Base-by-base conservation (phyloP, 1,284 basidiomycete genomes). In the Heterobasidion annosum region DNA sequence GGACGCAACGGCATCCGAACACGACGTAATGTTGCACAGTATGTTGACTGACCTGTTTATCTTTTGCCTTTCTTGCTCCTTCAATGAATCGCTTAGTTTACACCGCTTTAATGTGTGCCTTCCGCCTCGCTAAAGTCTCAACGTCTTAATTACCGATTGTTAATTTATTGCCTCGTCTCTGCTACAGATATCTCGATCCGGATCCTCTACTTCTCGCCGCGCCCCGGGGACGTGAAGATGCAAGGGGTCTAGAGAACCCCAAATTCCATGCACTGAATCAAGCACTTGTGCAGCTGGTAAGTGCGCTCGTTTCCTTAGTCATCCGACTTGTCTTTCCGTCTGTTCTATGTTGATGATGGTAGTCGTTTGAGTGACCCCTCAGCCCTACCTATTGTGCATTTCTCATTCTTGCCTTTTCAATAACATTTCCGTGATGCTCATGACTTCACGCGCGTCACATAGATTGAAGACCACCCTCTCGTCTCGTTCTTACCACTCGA, bases 391-490 rank as follows among this genome's bases (percentile, higher is more conserved):
- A 4, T 25, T 25, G 25, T 1, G 3, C 3, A 25, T 25, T 51
- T 48, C 47, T 52, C 35, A 32, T 53, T 40, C 37, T 40, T 40
- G n/a, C 10, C 37, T 40, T 15, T 25, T 25, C 25, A 3, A 25
- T 25, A 4, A 4, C 18, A 25, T 25, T 25, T 25, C 25, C 25
- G 4, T 25, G 25, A 25, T 25, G 25, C 4, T 25, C 25, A 25
- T 3, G 25, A 25, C 25, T 25, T 25, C 25, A 25, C 40, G 40
- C 44, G 15, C 43, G 40, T 51, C 49, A 47, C 54, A 59, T 68
- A 97, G 93, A 98, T 99, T 67, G 94, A 98, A 68, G 97, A 99
- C 67, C 95, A 98, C 68, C 96, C 95, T 50, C 82, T 99, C 55
- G 97, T 99, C 4, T 94, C 93, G 1, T 99, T 99, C 76, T 73